These are phyloP conservation scores for Plasmodium yoelii DNA, from an alignment of 169 alveolate genomes.

Conservation along the genomic window DNA sequence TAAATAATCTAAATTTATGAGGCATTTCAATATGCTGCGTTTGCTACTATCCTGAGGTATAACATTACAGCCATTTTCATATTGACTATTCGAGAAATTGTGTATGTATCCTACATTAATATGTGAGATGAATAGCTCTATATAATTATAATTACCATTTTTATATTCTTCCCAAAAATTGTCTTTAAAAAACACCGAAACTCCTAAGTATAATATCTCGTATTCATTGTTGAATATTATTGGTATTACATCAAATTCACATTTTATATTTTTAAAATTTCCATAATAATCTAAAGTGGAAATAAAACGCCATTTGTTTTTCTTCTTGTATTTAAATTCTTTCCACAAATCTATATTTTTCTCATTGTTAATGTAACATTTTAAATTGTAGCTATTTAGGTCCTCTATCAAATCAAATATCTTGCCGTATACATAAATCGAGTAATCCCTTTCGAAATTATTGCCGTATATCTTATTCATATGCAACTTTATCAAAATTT, in stretches of 20 bases:
- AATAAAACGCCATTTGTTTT: slow-evolving; percentile 17
- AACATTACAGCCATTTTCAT: background rate
- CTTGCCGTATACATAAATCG: slow-evolving; percentile 66
- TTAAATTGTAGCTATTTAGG: slow-evolving; percentile 42
- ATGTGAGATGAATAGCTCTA: slow-evolving; percentile 42
- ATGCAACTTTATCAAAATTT: slow-evolving; percentile 5
- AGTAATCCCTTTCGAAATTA: slow-evolving; percentile 12
- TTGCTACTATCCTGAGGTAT: slow-evolving; percentile 1
- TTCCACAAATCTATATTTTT: slow-evolving; percentile 55
- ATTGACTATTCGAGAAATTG: background rate
- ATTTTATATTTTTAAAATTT: slow-evolving; percentile 23
- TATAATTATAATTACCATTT: slow-evolving; percentile 34
- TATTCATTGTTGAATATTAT: slow-evolving; percentile 52
- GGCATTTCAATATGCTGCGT: slow-evolving; percentile 11
- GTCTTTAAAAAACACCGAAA: slow-evolving; percentile 49
- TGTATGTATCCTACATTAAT: background rate
- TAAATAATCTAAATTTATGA: slow-evolving; percentile 34
- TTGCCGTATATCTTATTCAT: slow-evolving; percentile 3
- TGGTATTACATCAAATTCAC: slow-evolving; percentile 58
- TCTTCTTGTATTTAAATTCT: slow-evolving; percentile 61
- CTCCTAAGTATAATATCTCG: slow-evolving; percentile 64
- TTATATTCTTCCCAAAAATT: slow-evolving; percentile 50
- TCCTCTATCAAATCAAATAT: slow-evolving; percentile 40
- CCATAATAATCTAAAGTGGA: slow-evolving; percentile 64
- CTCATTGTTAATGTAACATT: slow-evolving; percentile 67